phyloP scores from a whole-genome alignment of 352 stramenopile species.

The Pythium dissimile region DNA sequence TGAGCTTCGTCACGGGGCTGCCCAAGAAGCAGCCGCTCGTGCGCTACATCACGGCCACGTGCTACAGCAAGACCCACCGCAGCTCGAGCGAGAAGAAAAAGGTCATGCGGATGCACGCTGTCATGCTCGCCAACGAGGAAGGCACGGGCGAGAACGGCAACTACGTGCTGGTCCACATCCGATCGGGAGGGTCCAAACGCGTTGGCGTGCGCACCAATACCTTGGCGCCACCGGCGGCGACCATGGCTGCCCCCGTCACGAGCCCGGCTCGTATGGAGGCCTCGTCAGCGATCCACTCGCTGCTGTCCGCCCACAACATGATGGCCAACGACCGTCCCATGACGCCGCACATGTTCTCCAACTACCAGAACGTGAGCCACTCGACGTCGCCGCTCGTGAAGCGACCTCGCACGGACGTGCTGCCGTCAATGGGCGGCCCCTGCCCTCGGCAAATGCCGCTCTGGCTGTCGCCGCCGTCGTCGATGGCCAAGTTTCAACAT shows the following conservation, averaged over 20 bases:
- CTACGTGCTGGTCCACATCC: constrained; percentile 75
- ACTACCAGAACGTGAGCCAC: neutral
- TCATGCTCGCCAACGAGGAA: constrained; percentile 58
- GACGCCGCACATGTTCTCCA: constrained; percentile 16
- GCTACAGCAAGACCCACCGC: constrained; percentile 58
- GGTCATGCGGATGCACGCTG: constrained; percentile 76
- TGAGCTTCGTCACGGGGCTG: constrained; percentile 77
- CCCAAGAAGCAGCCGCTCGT: constrained; percentile 72
- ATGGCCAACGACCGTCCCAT: constrained; percentile 8
- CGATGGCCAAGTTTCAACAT: neutral
- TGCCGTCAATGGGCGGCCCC: neutral
- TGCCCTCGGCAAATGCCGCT: constrained; percentile 16
- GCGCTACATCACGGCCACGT: constrained; percentile 75
- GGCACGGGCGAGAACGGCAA: constrained; percentile 45
- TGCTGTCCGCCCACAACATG: constrained; percentile 15
- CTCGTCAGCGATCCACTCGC: constrained; percentile 13
- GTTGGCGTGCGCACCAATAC: constrained; percentile 48
- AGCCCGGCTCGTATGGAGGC: constrained; percentile 5
- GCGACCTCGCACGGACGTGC: constrained; percentile 4
- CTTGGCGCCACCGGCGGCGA: constrained; percentile 15
- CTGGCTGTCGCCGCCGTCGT: constrained; percentile 12
- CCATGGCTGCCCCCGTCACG: constrained; percentile 2
- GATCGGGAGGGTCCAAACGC: constrained; percentile 62
- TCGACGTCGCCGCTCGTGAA: constrained; percentile 14
- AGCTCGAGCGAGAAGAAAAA: constrained; percentile 70